Evolutionary conservation across 225 moss, liverwort and hornwort genomes (phyloP), one percentile per base, ranked within the genome.

Genomic region (Marchantia polymorpha): DNA sequence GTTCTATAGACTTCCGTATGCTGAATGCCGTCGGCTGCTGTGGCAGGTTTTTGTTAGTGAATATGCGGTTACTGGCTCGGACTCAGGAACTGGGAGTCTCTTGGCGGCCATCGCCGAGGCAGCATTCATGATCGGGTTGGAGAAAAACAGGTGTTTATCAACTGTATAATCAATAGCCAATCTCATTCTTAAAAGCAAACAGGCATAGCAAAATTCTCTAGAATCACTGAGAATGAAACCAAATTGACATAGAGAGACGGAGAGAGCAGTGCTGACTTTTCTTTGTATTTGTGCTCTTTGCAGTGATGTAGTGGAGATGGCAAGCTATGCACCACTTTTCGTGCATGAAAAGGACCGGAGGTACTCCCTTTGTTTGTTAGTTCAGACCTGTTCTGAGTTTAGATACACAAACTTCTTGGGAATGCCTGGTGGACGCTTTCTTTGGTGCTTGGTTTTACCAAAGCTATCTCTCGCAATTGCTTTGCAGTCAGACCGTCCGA

Each of bases 291-390:
- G 17, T 59, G 20, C 19, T n/a, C 56, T 64, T 50, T 47, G 15
- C 83, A 99, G 97, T 86, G 97, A 99, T 84, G 88, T 88, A 72
- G 97, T 99, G 82, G 86, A 93, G 60, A 94, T 99, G 97, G 97
- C 97, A 81, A 99, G 94, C 83, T 99, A 99, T 81, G 97, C 97
- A 68, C 97, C 97, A 77, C 93, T 99, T 48, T 94, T 99, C 81
- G 97, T 99, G 55, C 88, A 94, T 47, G 85, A 91, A 79, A 92
- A 91, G 1, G 93, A 99, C 67, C 83, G 93, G 86, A 94, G 89
- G 95, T 93, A 88, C 54, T n/a, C 20, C 31, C 15, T 11, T 0
- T 31, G 7, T 7, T 31, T 22, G 0, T 61, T 61, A 19, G n/a
- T 61, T 39, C 39, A 39, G 39, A 39, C 39, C 39, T 39, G 39